Base-by-base conservation (phyloP, 2,329 filamentous ascomycete species). In the Cytospora leucostoma region DNA sequence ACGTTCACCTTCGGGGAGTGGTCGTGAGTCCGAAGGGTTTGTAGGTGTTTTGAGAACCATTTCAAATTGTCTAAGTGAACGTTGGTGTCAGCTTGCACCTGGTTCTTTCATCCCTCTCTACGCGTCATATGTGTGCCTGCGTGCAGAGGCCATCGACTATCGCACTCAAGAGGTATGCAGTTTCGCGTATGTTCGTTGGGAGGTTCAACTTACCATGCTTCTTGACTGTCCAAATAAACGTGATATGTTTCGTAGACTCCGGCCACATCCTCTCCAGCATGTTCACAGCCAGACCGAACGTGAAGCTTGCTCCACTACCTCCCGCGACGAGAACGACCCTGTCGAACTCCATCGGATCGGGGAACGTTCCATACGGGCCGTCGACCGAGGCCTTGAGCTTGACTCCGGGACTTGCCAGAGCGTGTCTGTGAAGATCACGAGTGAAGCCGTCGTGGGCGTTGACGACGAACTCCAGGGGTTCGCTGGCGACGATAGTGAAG, bases 221-320 rank as follows among this genome's bases (percentile, higher is more conserved):
- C 63, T 74, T 76, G 3, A 82, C 79, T 8, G 78, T 73, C 82
- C 81, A 84, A 34, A 83, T 78, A 61, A 83, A 81, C 1, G 80
- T 77, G 49, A 83, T 73, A 40, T 72, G 71, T 64, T 77, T 75
- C 27, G 70, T 69, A 2, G 75, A 73, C 38, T 72, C 70, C 49
- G 76, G 70, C 0, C 70, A 70, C 71, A 81, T 75, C 54, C 78
- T 76, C 66, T 75, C 74, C 7, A 82, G 73, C 63, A 82, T 75
- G 65, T 81, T 79, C 8, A 78, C 71, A 1, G 78, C 79, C 40
- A 83, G 72, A 6, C 80, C 80, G 63, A 83, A 82, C 0, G 80
- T 81, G 70, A 88, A 88, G 35, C 81, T 86, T 2, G 83, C 85
- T 2, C 86, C 86, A 57, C 83, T 84, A 5, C 86, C 86, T 13